These are phyloP conservation scores for Stagonosporopsis rhizophila DNA, from an alignment of 2,329 filamentous ascomycete species.

Conservation along the genomic window DNA sequence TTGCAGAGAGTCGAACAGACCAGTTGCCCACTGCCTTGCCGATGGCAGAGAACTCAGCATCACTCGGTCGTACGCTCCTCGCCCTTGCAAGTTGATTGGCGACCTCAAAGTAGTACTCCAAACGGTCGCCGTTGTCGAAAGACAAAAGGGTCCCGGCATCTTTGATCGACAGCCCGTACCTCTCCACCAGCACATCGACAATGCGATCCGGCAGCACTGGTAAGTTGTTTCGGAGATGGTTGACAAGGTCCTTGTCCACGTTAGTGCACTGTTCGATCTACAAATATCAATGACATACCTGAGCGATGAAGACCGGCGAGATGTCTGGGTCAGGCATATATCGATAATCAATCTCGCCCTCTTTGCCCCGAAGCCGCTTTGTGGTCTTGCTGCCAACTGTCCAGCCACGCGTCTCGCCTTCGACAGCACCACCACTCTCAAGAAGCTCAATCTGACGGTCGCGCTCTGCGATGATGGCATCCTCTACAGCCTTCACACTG, in stretches of 20 bases:
- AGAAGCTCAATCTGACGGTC: constrained; percentile 85
- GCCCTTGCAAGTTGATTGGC: constrained; percentile 47
- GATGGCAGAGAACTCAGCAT: constrained; percentile 19
- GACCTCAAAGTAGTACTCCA: constrained; percentile 82
- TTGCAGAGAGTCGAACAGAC: constrained; percentile 29
- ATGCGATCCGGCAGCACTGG: constrained; percentile 76
- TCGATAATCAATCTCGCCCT: constrained; percentile 95
- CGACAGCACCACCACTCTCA: constrained; percentile 74
- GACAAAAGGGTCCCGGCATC: constrained; percentile 82
- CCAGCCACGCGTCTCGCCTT: constrained; percentile 93
- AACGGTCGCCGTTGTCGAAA: constrained; percentile 77
- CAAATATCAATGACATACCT: constrained; percentile 37
- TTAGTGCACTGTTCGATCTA: constrained; percentile 13
- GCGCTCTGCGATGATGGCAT: constrained; percentile 89
- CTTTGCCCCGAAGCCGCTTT: constrained; percentile 82
- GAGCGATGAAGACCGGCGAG: constrained; percentile 75
- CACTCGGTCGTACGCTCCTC: constrained; percentile 34
- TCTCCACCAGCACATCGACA: constrained; percentile 65
- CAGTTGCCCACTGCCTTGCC: constrained; percentile 66
- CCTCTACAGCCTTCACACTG: constrained; percentile 93
- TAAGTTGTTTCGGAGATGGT: constrained; percentile 67
- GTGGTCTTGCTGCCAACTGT: constrained; percentile 84
- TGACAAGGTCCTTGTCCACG: constrained; percentile 64
- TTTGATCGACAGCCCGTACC: constrained; percentile 76
- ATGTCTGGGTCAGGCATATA: constrained; percentile 99